Evolutionary conservation across 805 yeast genomes (phyloP).

Genomic region (Pichia paraexigua): DNA sequence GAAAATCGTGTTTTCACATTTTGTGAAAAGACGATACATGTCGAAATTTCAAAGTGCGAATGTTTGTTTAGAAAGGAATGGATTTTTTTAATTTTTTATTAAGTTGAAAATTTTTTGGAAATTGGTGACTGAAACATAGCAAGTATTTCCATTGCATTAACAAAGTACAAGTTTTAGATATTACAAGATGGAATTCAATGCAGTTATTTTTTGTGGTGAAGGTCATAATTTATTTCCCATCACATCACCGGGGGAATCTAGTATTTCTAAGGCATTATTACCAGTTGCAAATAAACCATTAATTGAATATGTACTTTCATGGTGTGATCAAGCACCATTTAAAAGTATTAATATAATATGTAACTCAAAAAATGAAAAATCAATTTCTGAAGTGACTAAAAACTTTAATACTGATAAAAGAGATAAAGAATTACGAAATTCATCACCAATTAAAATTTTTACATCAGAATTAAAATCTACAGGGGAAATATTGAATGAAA

Average conservation of each 20-base stretch:
- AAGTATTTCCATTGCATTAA: no score
- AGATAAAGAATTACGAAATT: constrained; percentile 24
- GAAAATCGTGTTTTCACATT: neutral
- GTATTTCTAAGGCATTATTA: constrained; percentile 73
- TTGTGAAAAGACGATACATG: neutral
- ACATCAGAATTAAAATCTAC: constrained; percentile 43
- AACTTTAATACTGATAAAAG: constrained; percentile 35
- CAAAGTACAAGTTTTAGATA: no score
- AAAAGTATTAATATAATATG: constrained; percentile 55
- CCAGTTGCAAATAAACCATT: constrained; percentile 89
- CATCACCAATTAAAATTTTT: constrained; percentile 34
- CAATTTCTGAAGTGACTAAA: constrained; percentile 42
- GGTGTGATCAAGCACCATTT: constrained; percentile 88
- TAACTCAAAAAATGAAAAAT: constrained; percentile 38
- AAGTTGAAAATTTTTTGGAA: neutral
- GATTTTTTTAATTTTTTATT: no score
- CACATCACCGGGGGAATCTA: constrained; percentile 50
- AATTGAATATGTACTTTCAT: constrained; percentile 78
- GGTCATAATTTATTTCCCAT: constrained; percentile 72
- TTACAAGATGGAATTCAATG: constrained; percentile 77
- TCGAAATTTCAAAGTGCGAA: neutral
- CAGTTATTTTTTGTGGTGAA: constrained; percentile 80
- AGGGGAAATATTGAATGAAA: constrained; percentile 49
- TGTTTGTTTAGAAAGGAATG: neutral
- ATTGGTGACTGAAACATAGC: neutral